phyloP scores from a whole-genome alignment of 2,329 filamentous ascomycete species.

The Colletotrichum godetiae region DNA sequence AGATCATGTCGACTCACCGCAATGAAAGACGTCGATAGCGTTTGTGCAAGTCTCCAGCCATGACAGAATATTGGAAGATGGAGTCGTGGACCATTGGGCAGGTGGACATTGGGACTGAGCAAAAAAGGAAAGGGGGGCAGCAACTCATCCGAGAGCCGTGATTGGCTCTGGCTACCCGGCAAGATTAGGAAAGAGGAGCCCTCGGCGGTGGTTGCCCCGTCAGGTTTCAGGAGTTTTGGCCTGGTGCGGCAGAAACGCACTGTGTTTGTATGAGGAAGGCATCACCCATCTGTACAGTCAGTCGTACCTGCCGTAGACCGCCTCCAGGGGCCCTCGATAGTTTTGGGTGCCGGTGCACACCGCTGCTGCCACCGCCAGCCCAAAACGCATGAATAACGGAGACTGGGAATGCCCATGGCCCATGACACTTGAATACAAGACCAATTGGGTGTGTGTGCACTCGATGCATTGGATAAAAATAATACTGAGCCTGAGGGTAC shows the following conservation, averaged over 20 bases:
- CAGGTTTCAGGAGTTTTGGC: conserved; percentile 41
- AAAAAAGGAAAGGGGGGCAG: not conserved
- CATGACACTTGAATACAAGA: not conserved
- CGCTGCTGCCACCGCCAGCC: conserved; percentile 15
- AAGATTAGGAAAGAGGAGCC: not conserved
- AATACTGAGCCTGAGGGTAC: conserved; percentile 2
- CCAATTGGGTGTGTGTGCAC: not conserved
- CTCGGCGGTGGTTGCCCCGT: conserved; percentile 44
- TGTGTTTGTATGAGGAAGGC: not conserved
- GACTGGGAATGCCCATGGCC: conserved; percentile 34
- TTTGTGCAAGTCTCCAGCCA: not conserved
- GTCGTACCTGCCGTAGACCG: not conserved
- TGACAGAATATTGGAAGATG: not conserved
- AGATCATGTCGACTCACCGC: not conserved
- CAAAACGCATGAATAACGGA: conserved; percentile 29
- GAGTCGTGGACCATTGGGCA: not conserved
- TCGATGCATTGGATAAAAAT: conserved; percentile 23
- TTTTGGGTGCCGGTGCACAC: conserved; percentile 5
- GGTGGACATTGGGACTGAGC: not conserved
- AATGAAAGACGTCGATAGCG: not conserved
- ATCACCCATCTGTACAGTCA: not conserved
- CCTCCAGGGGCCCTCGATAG: conserved; percentile 4
- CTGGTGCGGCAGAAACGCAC: not conserved
- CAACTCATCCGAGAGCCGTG: not conserved
- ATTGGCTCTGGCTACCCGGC: conserved; percentile 1